Evolutionary conservation across 495 filamentous ascomycete genomes (phyloP).

Genomic region (Penicilliopsis zonata): DNA sequence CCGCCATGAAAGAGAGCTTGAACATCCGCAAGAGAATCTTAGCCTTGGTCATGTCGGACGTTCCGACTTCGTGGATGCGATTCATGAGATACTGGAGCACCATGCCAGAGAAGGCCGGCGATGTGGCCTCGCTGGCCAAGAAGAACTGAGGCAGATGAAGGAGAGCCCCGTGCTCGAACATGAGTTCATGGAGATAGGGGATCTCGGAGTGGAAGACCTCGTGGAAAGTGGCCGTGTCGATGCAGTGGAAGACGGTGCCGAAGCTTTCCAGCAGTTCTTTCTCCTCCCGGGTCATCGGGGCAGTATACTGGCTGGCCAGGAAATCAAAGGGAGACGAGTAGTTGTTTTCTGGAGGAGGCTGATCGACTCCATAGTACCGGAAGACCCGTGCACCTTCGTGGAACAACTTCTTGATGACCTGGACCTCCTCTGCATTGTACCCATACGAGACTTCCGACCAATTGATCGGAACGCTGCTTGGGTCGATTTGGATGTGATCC

Average conservation of each 20-base stretch:
- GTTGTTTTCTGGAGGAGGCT: slow-evolving; percentile 60
- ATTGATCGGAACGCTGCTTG: slow-evolving; percentile 66
- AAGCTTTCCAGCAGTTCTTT: slow-evolving; percentile 97
- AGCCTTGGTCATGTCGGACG: slow-evolving; percentile 76
- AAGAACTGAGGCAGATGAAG: slow-evolving; percentile 97
- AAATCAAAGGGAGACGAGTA: slow-evolving; percentile 75
- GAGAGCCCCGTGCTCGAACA: slow-evolving; percentile 89
- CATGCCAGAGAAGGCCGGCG: slow-evolving; percentile 96
- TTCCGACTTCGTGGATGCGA: slow-evolving; percentile 87
- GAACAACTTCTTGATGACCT: slow-evolving; percentile 94
- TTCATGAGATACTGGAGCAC: slow-evolving; percentile 94
- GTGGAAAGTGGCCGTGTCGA: slow-evolving; percentile 96
- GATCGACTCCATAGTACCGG: slow-evolving; percentile 86
- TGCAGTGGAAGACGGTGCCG: slow-evolving; percentile 95
- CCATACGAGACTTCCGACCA: slow-evolving; percentile 96
- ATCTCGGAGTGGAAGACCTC: slow-evolving; percentile 98
- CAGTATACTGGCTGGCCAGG: slow-evolving; percentile 84
- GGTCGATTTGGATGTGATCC: slow-evolving; percentile 50
- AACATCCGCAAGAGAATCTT: slow-evolving; percentile 90
- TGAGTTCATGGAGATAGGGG: slow-evolving; percentile 90
- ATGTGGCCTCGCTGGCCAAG: slow-evolving; percentile 93
- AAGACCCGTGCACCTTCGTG: slow-evolving; percentile 93
- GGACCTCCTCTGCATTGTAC: slow-evolving; percentile 93
- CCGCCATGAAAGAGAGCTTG: slow-evolving; percentile 99
- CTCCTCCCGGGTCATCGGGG: slow-evolving; percentile 85